Evolutionary conservation across 139 green algal genomes (phyloP).

Genomic region (Asterochloris erici): DNA sequence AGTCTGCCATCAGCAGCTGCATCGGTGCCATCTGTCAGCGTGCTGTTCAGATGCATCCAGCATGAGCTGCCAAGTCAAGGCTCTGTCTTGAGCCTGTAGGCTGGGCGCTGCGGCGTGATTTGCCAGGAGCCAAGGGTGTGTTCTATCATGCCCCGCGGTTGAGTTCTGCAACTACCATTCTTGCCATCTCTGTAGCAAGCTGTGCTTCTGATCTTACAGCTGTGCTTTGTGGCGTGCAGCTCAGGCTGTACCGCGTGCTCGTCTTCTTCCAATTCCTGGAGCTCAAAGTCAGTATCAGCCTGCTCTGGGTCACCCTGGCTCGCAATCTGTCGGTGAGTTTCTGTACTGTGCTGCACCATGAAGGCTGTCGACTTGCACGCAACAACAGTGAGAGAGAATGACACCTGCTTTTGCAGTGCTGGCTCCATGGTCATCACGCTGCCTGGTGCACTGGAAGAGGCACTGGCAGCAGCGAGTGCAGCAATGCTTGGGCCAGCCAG

Average conservation of each 20-base stretch:
- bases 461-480: not conserved
- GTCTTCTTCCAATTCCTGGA: constrained; percentile 45
- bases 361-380: not conserved
- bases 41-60: too few relatives aligned
- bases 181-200: too few relatives aligned
- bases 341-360: not conserved
- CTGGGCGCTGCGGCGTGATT: too few relatives aligned
- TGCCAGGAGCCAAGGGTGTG: too few relatives aligned
- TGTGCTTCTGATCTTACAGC: too few relatives aligned
- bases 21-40: too few relatives aligned
- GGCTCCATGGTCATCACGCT: not conserved
- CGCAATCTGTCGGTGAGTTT: constrained; percentile 38
- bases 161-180: too few relatives aligned
- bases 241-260: constrained; percentile 37
- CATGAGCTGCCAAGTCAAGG: too few relatives aligned
- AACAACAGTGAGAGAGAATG: not conserved
- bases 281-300: constrained; percentile 34
- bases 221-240: constrained; percentile 5
- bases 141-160: too few relatives aligned
- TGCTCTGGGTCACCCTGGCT: constrained; percentile 45
- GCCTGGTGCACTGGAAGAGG: not conserved
- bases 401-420: not conserved
- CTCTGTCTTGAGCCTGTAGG: too few relatives aligned
- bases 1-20: not conserved
- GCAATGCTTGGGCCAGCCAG: not conserved